A percentile compares a stretch with the other conserved stretches of the same genome.
These are phyloP conservation scores for Ramaria sp. DNA, from an alignment of 768 basidiomycete species.

Conservation along the genomic window DNA sequence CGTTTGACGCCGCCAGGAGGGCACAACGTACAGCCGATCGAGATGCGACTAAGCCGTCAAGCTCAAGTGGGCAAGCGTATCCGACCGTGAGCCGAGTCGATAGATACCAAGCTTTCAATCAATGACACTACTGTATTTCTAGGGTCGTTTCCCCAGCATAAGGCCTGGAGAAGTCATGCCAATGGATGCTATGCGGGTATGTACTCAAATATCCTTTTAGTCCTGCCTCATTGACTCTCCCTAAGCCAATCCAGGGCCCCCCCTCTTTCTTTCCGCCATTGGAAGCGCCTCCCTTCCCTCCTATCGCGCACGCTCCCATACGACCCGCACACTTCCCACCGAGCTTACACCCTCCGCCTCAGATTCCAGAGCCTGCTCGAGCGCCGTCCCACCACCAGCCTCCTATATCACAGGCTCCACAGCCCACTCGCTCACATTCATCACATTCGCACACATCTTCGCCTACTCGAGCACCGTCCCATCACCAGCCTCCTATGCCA, in stretches of 20 bases:
- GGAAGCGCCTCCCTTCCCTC: slow-evolving; percentile 5
- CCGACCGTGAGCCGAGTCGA: neutral
- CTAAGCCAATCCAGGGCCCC: neutral
- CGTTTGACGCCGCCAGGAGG: slow-evolving; percentile 5
- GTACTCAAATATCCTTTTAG: neutral
- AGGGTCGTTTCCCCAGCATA: slow-evolving; percentile 6
- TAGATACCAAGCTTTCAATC: neutral
- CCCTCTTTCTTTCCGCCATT: slow-evolving; percentile 1
- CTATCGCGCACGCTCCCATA: neutral
- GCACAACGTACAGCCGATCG: neutral
- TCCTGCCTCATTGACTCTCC: neutral
- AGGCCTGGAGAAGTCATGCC: slow-evolving; percentile 8
- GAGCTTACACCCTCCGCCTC: neutral
- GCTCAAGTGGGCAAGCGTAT: neutral
- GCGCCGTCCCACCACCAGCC: neutral
- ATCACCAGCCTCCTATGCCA: neutral
- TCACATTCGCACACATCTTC: neutral
- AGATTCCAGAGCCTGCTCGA: neutral
- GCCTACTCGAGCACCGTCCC: neutral
- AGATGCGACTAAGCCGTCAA: neutral
- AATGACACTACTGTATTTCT: neutral
- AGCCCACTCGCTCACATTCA: neutral
- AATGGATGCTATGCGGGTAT: neutral
- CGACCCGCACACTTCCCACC: slow-evolving; percentile 6
- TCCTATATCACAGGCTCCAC: neutral